Conservation (phyloP, 768 basidiomycete species). For the Lactarius pseudohatsudake region DNA sequence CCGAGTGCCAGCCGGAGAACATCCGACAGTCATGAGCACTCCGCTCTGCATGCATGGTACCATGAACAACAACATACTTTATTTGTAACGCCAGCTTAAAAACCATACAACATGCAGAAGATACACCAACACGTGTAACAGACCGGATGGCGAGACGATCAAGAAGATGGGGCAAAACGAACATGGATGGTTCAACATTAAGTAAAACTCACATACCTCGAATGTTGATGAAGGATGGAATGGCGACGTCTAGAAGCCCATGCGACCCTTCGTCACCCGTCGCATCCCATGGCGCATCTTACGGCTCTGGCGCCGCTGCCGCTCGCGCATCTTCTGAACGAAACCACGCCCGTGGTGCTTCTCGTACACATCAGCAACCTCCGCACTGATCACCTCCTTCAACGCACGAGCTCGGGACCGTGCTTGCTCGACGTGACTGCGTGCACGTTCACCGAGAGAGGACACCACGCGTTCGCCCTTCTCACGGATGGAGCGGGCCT, state of each 20-base stretch:
- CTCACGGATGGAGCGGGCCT: slow-evolving; percentile 34
- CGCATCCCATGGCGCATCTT: slow-evolving; percentile 19
- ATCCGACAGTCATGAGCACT: background rate
- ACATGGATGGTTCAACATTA: slow-evolving; percentile 6
- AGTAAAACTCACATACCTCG: slow-evolving; percentile 24
- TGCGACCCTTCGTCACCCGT: slow-evolving; percentile 17
- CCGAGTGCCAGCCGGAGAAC: background rate
- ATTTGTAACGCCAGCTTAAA: slow-evolving; percentile 17
- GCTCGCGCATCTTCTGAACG: slow-evolving; percentile 25
- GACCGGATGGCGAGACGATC: slow-evolving; percentile 10
- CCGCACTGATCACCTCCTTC: slow-evolving; percentile 28
- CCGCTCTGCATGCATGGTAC: no score
- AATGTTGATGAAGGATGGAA: background rate
- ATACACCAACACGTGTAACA: slow-evolving; percentile 9
- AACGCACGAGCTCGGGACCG: slow-evolving; percentile 34
- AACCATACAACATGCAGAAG: slow-evolving; percentile 15
- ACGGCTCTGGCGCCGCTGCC: slow-evolving; percentile 23
- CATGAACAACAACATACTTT: slow-evolving; percentile 18
- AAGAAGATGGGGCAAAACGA: slow-evolving; percentile 1
- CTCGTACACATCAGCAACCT: slow-evolving; percentile 17
- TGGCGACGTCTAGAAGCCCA: slow-evolving; percentile 18
- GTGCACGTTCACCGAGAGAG: slow-evolving; percentile 32
- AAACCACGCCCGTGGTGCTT: slow-evolving; percentile 10
- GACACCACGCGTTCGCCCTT: slow-evolving; percentile 34
- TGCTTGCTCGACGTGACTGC: slow-evolving; percentile 32